Evolutionary conservation across 75 land plant species (phyloP).

Genomic region (Isoetes taiwanensis): DNA sequence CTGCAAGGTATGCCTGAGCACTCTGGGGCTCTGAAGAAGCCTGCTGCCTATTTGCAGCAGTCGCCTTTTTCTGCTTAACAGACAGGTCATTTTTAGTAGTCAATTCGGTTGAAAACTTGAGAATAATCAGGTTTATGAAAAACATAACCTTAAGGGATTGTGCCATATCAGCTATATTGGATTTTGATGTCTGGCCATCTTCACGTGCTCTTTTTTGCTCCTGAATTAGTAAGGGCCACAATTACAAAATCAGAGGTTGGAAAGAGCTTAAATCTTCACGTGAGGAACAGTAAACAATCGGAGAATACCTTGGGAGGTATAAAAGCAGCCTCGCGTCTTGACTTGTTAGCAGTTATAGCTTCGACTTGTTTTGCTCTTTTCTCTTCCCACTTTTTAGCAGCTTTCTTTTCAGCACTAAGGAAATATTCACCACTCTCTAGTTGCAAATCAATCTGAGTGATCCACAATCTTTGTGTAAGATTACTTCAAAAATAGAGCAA

Average conservation of each 20-base stretch:
- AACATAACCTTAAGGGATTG: conserved; percentile 56
- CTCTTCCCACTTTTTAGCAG: conserved; percentile 78
- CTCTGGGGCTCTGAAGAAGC: conserved; percentile 21
- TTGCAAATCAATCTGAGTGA: conserved; percentile 62
- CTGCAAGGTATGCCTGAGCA: conserved; percentile 36
- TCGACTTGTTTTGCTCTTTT: conserved; percentile 79
- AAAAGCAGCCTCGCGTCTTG: conserved; percentile 79
- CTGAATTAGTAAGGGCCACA: conserved; percentile 17
- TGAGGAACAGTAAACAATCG: background rate
- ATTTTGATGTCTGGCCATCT: no score
- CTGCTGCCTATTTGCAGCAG: conserved; percentile 21
- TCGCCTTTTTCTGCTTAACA: conserved; percentile 39
- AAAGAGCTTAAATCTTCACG: background rate
- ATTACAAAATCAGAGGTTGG: no score
- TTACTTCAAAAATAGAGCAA: no score
- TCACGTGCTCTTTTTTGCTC: conserved; percentile 22
- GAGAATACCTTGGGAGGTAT: conserved; percentile 68
- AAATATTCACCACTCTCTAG: conserved; percentile 93
- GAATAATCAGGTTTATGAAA: background rate
- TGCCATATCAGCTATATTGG: conserved; percentile 44
- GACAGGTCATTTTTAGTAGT: background rate
- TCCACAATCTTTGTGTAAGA: background rate
- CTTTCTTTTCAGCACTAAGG: conserved; percentile 63
- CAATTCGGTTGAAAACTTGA: no score
- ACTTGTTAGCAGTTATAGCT: conserved; percentile 70